Conservation (phyloP, 345 rosid genomes). For the Microthlaspi erraticum region DNA sequence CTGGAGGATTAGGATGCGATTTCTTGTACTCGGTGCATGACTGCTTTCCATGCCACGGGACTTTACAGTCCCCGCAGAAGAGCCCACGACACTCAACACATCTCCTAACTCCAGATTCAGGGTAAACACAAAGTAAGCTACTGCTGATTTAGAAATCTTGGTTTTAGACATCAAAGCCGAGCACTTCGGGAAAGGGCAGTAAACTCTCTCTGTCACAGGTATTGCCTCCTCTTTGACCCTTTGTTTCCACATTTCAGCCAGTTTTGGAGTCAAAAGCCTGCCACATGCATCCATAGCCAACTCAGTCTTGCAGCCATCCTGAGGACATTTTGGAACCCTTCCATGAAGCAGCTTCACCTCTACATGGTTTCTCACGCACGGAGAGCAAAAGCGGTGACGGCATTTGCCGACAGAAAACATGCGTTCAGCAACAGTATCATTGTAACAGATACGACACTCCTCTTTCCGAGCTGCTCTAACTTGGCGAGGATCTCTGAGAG, state of each 20-base stretch:
- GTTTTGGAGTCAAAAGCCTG: slow-evolving; percentile 63
- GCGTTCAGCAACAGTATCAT: slow-evolving; percentile 48
- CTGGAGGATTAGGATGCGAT: slow-evolving; percentile 50
- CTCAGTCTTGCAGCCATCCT: slow-evolving; percentile 66
- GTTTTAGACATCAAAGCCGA: slow-evolving; percentile 74
- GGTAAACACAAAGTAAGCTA: slow-evolving; percentile 37
- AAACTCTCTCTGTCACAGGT: slow-evolving; percentile 66
- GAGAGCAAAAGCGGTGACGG: slow-evolving; percentile 67
- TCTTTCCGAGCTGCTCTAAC: slow-evolving; percentile 51
- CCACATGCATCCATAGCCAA: slow-evolving; percentile 57
- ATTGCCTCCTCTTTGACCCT: slow-evolving; percentile 68
- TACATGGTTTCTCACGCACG: slow-evolving; percentile 80
- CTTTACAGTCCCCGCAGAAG: slow-evolving; percentile 83
- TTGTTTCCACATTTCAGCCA: slow-evolving; percentile 55
- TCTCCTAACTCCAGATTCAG: slow-evolving; percentile 54
- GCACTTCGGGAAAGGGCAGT: slow-evolving; percentile 80
- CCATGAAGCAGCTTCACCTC: slow-evolving; percentile 78
- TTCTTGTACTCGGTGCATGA: slow-evolving; percentile 54
- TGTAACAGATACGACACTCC: slow-evolving; percentile 70
- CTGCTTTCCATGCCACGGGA: slow-evolving; percentile 69
- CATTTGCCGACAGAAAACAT: slow-evolving; percentile 74
- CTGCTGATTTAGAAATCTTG: slow-evolving; percentile 54
- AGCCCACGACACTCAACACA: slow-evolving; percentile 62
- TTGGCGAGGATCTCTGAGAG: slow-evolving; percentile 45
- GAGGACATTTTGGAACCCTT: slow-evolving; percentile 68